Percentiles rank a stretch among this genome's conserved stretches.
These are phyloP conservation scores for Pterulicium gracile DNA, from an alignment of 1,284 basidiomycete genomes.

Conservation along the genomic window DNA sequence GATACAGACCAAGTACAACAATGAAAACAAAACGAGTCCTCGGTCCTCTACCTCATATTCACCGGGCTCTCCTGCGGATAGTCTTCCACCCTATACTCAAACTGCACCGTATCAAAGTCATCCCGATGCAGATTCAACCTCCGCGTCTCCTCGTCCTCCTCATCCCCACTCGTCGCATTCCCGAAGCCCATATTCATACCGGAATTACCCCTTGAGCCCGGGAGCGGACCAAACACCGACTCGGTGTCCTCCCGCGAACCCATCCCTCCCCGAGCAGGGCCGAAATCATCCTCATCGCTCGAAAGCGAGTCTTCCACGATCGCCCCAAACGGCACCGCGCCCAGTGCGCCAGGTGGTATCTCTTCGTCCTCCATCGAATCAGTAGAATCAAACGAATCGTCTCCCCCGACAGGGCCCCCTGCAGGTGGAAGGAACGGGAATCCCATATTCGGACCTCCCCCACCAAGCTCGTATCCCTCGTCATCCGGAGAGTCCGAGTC, in stretches of 20 bases:
- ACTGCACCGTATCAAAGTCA: slow-evolving; percentile 15
- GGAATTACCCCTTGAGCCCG: background rate
- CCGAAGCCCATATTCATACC: too few species aligned
- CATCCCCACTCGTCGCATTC: too few species aligned
- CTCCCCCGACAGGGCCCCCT: background rate
- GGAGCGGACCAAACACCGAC: slow-evolving; percentile 2
- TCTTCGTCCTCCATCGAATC: background rate
- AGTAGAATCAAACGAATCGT: background rate
- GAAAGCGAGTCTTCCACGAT: background rate
- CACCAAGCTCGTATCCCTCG: background rate
- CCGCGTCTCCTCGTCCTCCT: slow-evolving; percentile 10
- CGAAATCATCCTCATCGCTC: background rate
- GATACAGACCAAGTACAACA: background rate
- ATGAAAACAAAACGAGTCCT: background rate
- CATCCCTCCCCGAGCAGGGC: background rate
- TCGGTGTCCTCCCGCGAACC: background rate
- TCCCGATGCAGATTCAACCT: slow-evolving; percentile 8
- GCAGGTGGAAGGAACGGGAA: background rate
- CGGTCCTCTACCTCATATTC: background rate
- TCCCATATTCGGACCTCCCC: background rate
- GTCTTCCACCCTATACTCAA: background rate
- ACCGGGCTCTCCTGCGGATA: background rate
- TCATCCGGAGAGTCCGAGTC: slow-evolving; percentile 7
- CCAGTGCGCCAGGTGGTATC: background rate
- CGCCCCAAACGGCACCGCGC: background rate